phyloP scores from a whole-genome alignment of 805 yeast species.

The Lipomyces yamadae region DNA sequence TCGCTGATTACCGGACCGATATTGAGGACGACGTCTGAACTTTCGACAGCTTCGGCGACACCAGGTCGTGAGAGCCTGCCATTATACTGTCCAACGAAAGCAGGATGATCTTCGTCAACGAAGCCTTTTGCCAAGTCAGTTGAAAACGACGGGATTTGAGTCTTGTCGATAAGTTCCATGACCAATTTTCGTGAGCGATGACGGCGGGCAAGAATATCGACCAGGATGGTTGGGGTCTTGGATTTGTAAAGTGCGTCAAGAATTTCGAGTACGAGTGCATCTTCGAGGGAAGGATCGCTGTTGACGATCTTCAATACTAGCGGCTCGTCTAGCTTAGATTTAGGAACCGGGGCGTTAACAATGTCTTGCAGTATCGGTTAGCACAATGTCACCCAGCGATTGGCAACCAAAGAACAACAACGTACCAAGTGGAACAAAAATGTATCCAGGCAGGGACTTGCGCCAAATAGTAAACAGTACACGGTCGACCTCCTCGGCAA shows the following conservation, averaged over 20 bases:
- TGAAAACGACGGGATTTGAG: conserved; percentile 60
- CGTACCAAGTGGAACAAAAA: conserved; percentile 76
- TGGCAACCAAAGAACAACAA: conserved; percentile 40
- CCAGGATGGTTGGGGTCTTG: conserved; percentile 66
- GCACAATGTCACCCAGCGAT: background rate
- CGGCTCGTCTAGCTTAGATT: conserved; percentile 47
- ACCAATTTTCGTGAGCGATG: conserved; percentile 55
- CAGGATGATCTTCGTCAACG: conserved; percentile 68
- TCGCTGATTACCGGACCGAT: conserved; percentile 73
- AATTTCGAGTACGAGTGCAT: conserved; percentile 52
- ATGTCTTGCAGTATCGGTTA: conserved; percentile 19
- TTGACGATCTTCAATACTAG: conserved; percentile 44
- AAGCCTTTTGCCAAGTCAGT: conserved; percentile 74
- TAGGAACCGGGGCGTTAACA: conserved; percentile 37
- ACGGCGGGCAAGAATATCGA: conserved; percentile 72
- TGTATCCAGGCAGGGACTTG: conserved; percentile 77
- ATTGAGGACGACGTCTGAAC: conserved; percentile 70
- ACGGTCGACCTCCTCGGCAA: conserved; percentile 67
- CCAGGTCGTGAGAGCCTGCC: conserved; percentile 61
- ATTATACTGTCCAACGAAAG: conserved; percentile 72
- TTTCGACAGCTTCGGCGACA: conserved; percentile 54
- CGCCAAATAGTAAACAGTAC: conserved; percentile 61
- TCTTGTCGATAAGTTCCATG: conserved; percentile 54
- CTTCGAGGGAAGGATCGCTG: conserved; percentile 41
- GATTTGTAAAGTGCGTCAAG: conserved; percentile 58